Base-by-base conservation (phyloP, 768 basidiomycete genomes). In the Termitomyces sp. region DNA sequence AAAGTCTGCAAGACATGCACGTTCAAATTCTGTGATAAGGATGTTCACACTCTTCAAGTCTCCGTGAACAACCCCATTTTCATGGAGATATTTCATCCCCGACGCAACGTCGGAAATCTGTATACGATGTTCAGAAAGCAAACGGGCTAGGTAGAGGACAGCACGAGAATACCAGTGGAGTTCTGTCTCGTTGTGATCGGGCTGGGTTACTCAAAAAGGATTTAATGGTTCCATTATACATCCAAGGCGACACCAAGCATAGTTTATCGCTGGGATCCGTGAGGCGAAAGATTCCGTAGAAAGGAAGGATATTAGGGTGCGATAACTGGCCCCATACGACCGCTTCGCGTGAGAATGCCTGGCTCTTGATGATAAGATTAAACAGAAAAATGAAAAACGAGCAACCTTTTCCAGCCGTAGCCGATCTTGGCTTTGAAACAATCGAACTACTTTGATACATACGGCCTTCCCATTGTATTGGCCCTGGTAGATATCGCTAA, bases 1-100 rank as follows among this genome's bases (percentile, higher is more conserved):
- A 56, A 83, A 82, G 65, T 83, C 82, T 25, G 81, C 75, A 4
- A 83, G 69, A 60, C 79, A 80, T 17, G 25, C 81, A 78, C 25
- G 70, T 68, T 10, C 74, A 7, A 14, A 43, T 14, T 38, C 46
- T 17, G 49, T 29, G 12, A 29, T 20, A 32, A 38, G 38, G 29
- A 40, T 46, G 66, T 68, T 60, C 52, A 77, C 74, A n/a, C 77
- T 78, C 60, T 78, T 79, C 20, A 82, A 68, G 53, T 82, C 79
- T 2, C 80, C 80, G 56, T 79, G 81, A 15, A 79, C 70, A 32
- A 81, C 70, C 4, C 68, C 64, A 52, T 68, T 67, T 9, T 62
- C 66, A 60, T 76, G 75, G n/a, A 77, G 67, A 63, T 77, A 75
- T 0, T 65, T 53, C 14, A 77, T 61, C 5, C 75, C 76, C 34